Conservation (phyloP, 495 filamentous ascomycete genomes). For the Penicillium alfredii region DNA sequence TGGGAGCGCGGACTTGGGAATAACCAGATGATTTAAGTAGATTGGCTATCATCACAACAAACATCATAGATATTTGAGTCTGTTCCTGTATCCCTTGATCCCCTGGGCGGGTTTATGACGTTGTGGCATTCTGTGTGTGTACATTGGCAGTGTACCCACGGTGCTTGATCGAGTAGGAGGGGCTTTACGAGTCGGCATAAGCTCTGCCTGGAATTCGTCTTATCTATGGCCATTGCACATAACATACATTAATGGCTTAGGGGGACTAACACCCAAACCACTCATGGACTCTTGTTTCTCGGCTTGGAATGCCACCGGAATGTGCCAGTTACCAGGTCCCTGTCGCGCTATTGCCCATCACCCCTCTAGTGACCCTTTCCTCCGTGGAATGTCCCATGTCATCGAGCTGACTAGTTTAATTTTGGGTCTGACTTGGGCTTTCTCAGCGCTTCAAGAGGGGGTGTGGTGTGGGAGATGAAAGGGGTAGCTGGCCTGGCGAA, state of each 20-base stretch:
- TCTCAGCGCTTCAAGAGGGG: too few species aligned
- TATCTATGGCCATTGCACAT: background rate
- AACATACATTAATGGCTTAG: background rate
- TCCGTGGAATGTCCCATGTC: slow-evolving; percentile 17
- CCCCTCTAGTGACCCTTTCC: slow-evolving; percentile 15
- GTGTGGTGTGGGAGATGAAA: too few species aligned
- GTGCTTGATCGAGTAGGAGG: slow-evolving; percentile 1
- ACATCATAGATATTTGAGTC: slow-evolving; percentile 8
- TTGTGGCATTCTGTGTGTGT: slow-evolving; percentile 15
- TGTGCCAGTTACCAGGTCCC: slow-evolving; percentile 18
- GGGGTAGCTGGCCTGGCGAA: too few species aligned
- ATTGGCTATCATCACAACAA: slow-evolving; percentile 2
- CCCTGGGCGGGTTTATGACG: slow-evolving; percentile 12
- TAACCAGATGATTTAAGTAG: slow-evolving; percentile 13
- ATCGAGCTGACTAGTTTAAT: background rate
- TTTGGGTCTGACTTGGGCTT: too few species aligned
- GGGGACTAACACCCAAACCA: too few species aligned
- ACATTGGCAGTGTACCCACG: too few species aligned
- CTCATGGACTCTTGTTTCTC: slow-evolving; percentile 5
- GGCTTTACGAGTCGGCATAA: slow-evolving; percentile 3
- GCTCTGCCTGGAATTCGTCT: slow-evolving; percentile 18
- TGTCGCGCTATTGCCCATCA: background rate
- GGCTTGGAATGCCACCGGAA: slow-evolving; percentile 21
- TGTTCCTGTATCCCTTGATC: slow-evolving; percentile 17
- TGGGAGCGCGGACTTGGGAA: background rate